Base-by-base conservation (phyloP, 1,139 yeast species). In the Pneumocystis wakefieldiae region DNA sequence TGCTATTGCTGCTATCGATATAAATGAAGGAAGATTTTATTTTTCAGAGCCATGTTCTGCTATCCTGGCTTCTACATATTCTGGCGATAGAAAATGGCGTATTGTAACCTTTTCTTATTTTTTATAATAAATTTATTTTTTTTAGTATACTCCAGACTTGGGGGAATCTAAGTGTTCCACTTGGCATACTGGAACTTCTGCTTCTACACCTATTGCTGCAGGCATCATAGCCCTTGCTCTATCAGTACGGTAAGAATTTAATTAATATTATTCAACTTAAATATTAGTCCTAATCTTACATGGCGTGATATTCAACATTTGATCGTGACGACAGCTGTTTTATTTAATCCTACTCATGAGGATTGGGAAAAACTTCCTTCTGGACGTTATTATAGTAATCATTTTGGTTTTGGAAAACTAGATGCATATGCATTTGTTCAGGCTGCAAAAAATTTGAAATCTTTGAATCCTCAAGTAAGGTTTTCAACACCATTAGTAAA, bases 181-280 rank as follows among this genome's bases (percentile, higher is more conserved):
- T 48, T 73, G 70, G 38, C 98, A 94, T 74, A 96, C 97, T 8
- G 99, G 99, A 29, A 94, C 99, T 0, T 91, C 97, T 19, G 98
- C 98, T 0, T 97, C 98, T 19, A 98, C 98, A 0, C 99, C 99
- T 0, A 79, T 94, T 64, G 98, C 97, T 0, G 97, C 97, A 0
- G 98, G 98, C 28, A 81, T 94, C 0, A 89, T 87, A 72, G 82
- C 97, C 0, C 77, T 94, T 64, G 88, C 87, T 1, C 77, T 92
- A 62, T 83, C 86, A 69, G 89, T 84, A 1, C 63, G 38, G 59
- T 28, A 57, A 28, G 42, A 12, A 24, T 24, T 24, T 8, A 5
- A 57, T 28, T 37, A 37, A 19, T 19, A 12, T 37, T 57, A 57
- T 6, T 39, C 12, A 10, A 12, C 29, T 57, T 86, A 36, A 19